Conservation (phyloP, 139 green algal genomes). For the Closterium sp. region DNA sequence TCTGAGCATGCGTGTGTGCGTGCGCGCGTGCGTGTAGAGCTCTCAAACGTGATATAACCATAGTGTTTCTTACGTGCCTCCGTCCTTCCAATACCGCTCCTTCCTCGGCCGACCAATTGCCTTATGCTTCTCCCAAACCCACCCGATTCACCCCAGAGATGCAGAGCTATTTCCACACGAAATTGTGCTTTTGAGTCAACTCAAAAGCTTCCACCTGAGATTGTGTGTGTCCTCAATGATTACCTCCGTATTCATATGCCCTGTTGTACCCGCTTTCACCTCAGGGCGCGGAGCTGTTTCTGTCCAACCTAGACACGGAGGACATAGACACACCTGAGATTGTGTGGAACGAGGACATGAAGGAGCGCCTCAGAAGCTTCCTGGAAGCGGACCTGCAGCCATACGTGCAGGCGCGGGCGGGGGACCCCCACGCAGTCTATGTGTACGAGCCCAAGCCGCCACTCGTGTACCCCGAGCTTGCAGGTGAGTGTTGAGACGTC, state of each 20-base stretch:
- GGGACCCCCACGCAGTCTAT: conserved; percentile 11
- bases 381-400: conserved; percentile 15
- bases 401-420: conserved; percentile 11
- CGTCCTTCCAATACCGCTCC: too few relatives aligned
- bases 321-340: conserved; percentile 11
- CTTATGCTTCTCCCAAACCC: too few relatives aligned
- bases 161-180: too few relatives aligned
- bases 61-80: too few relatives aligned
- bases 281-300: conserved; percentile 22
- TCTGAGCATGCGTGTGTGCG: too few relatives aligned
- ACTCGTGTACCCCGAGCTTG: conserved; percentile 20
- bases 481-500: neutral
- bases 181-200: too few relatives aligned
- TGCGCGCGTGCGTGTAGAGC: too few relatives aligned
- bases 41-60: too few relatives aligned
- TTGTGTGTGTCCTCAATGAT: too few relatives aligned
- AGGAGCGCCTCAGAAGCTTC: conserved; percentile 2
- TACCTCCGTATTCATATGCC: neutral
- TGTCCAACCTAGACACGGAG: neutral
- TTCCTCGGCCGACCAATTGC: too few relatives aligned
- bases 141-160: too few relatives aligned
- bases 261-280: neutral
- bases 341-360: conserved; percentile 42
- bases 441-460: conserved; percentile 13
- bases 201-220: too few relatives aligned